Base-by-base conservation (phyloP, 768 basidiomycete genomes). In the Omphalotus guepiniiformis region DNA sequence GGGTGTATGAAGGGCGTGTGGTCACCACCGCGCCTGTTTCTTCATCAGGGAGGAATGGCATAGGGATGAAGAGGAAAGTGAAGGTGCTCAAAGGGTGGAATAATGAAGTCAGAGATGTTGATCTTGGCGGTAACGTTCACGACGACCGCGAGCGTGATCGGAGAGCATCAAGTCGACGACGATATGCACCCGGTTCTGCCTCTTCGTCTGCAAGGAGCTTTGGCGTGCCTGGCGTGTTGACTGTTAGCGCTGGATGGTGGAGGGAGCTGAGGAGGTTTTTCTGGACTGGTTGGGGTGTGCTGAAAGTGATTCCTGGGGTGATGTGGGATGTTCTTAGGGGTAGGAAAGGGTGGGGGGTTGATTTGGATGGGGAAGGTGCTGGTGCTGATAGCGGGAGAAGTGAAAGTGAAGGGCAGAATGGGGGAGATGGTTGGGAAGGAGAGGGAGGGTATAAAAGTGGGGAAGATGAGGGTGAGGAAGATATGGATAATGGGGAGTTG, bases 21-120 rank as follows among this genome's bases (percentile, higher is more conserved):
- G 11, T 40, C 4, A 19, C 63, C n/a, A 65, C 60, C 27, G 18
- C 30, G 37, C 6, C 42, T 42, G 9, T n/a, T n/a, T n/a, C n/a
- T n/a, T n/a, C n/a, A n/a, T n/a, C n/a, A n/a, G 39, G 23, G 34
- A 42, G 39, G 30, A 34, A 6, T 44, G 57, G 51, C 38, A 61
- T 63, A 26, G 53, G 50, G 50, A 51, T 52, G 38, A 51, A 53
- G 40, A 54, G 43, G 45, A 48, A 45, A 9, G 64, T 57, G 45
- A 62, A 62, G 16, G 76, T 78, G 1, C 68, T 82, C 52, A 53
- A 62, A 42, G 49, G 49, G 16, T 50, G 49, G 48, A 38, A 50
- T 32, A 79, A 80, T 54, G 80, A 82, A 60, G 72, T 82, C 44
- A 70, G 63, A 54, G 66, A 69, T 28, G 61, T 63, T 28, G 69